Base-by-base conservation (phyloP, 2,329 filamentous ascomycete species). In the Thelonectria rubi region DNA sequence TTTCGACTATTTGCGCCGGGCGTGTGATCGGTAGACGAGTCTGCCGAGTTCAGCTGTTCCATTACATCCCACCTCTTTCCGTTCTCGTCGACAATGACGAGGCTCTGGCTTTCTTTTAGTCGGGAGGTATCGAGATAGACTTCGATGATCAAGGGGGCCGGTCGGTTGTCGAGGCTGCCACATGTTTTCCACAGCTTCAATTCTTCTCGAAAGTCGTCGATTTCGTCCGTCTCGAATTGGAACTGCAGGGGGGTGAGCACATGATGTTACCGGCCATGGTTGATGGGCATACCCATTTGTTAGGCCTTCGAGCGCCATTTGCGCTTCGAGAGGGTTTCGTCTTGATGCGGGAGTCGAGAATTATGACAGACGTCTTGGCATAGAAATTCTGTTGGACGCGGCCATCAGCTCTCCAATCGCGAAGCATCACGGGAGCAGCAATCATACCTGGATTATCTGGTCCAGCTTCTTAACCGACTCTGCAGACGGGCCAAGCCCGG, bases 21-120 rank as follows among this genome's bases (percentile, higher is more conserved):
- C 26, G 78, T 79, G 70, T 79, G 80, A 60, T 81, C 82, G 76
- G 74, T 86, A 65, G 76, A 86, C 34, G 81, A 80, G 47, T 82
- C 82, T 7, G 88, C 88, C 39, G 85, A 83, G 72, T 90, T 90
- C 63, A 98, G 81, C 45, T 93, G 91, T 73, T 96, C 93, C 70
- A 91, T 80, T 17, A 97, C 94, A 80, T 98, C 93, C 91, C 92
- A 97, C 65, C 92, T 88, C 80, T 96, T 97, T 51, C 93, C 94
- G 73, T 91, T 85, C 30, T 97, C 93, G 77, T 98, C 95, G 47
- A 94, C 81, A 64, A 95, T 86, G 58, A 97, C 93, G 54, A 99
- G 81, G 68, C 91, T 93, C 77, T 99, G 93, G 70, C 90, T 95
- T 62, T 90, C 88, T 43, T 91, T 91, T 55, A 98, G 83, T 32